Evolutionary conservation across 2,329 filamentous ascomycete genomes (phyloP).

Genomic region (Cercospora nicotianae): DNA sequence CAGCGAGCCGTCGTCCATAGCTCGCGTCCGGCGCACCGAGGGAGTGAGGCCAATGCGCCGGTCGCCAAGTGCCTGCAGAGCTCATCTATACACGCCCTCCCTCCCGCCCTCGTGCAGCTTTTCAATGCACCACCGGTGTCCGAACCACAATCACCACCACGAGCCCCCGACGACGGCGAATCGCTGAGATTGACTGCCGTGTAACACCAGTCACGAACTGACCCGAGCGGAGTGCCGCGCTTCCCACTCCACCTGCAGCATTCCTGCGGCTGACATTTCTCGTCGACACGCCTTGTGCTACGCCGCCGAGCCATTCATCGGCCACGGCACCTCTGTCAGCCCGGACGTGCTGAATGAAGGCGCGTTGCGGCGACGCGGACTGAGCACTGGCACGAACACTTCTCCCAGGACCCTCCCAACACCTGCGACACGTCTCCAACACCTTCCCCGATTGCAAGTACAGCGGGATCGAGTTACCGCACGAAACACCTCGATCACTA

Average conservation of each 20-base stretch:
- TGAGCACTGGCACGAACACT: not conserved
- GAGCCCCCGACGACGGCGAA: not conserved
- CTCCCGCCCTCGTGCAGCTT: not conserved
- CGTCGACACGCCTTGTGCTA: not conserved
- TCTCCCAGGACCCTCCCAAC: not conserved
- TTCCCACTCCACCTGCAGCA: not conserved
- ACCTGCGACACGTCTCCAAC: not conserved
- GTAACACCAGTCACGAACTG: no score
- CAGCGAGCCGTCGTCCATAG: not conserved
- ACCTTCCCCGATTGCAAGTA: not conserved
- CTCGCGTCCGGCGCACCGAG: not conserved
- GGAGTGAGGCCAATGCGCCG: not conserved
- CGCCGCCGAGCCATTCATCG: not conserved
- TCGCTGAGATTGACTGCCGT: no score
- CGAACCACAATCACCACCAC: not conserved
- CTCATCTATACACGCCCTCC: not conserved
- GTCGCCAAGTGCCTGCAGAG: not conserved
- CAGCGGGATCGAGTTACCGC: not conserved
- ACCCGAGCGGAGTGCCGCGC: no score
- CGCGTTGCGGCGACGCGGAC: not conserved
- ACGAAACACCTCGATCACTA: conserved; percentile 9
- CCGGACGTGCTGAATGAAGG: not conserved
- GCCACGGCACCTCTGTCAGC: not conserved
- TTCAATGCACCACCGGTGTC: not conserved
- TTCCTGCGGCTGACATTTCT: not conserved